A percentile compares a stretch with the other conserved stretches of the same genome.
phyloP scores from a whole-genome alignment of 768 basidiomycete species.

The Nidularia sp. region DNA sequence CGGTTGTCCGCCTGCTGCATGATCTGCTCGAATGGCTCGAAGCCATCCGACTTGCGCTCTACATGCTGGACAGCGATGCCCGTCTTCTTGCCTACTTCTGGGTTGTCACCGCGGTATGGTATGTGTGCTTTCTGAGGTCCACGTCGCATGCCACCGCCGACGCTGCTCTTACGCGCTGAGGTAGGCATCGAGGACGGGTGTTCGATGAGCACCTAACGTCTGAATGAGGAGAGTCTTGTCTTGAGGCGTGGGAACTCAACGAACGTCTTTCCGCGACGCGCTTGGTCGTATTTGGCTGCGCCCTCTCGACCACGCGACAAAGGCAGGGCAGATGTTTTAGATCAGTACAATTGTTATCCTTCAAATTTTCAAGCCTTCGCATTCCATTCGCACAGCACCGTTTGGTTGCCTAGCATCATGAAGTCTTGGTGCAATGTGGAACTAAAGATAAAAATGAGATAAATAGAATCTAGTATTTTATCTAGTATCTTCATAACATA shows the following conservation, averaged over 20 bases:
- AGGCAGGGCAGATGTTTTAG: too few relatives aligned
- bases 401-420: too few relatives aligned
- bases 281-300: constrained; percentile 15
- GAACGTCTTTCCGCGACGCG: constrained; percentile 10
- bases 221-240: constrained; percentile 4
- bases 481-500: too few relatives aligned
- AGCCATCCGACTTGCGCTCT: constrained; percentile 74
- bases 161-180: constrained; percentile 42
- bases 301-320: neutral
- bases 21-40: constrained; percentile 77
- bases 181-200: constrained; percentile 29
- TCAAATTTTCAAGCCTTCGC: too few relatives aligned
- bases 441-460: too few relatives aligned
- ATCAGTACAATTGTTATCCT: too few relatives aligned
- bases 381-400: too few relatives aligned
- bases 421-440: too few relatives aligned
- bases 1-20: constrained; percentile 65
- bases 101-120: constrained; percentile 76
- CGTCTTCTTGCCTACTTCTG: constrained; percentile 76
- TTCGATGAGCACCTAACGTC: neutral
- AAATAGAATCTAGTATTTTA: too few relatives aligned
- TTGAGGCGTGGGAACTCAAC: constrained; percentile 15
- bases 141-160: constrained; percentile 38
- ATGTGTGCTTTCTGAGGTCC: constrained; percentile 64
- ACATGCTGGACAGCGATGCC: constrained; percentile 67